Conservation (phyloP, 441 rosid genomes). For the Theobroma grandiflorum region DNA sequence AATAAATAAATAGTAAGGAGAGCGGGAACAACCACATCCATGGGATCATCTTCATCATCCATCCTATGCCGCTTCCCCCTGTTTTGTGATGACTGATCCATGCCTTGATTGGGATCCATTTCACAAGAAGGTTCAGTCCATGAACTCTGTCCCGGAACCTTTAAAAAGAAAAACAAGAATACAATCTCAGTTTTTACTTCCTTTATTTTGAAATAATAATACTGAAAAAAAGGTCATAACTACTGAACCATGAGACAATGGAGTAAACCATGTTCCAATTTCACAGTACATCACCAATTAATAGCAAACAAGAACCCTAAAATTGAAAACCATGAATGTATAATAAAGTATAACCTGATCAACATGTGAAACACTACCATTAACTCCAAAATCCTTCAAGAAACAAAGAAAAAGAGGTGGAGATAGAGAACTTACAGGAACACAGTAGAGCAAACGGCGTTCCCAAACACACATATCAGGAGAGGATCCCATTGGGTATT, state of each 20-base stretch:
- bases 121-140: conserved; percentile 74
- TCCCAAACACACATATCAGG: conserved; percentile 82
- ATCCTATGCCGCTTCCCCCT: conserved; percentile 81
- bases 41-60: conserved; percentile 61
- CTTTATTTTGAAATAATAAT: too few relatives aligned
- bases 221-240: neutral
- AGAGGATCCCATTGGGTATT: conserved; percentile 54
- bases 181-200: neutral
- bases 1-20: conserved; percentile 20
- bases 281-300: neutral
- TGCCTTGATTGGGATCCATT: conserved; percentile 30
- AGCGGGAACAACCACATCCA: conserved; percentile 38
- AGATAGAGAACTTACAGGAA: conserved; percentile 60
- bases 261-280: neutral
- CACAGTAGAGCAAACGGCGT: conserved; percentile 76
- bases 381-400: neutral
- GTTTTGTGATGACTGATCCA: conserved; percentile 49
- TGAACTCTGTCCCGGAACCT: conserved; percentile 84
- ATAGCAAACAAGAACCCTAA: neutral
- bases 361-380: neutral
- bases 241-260: neutral
- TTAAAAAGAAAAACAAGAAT: too few relatives aligned
- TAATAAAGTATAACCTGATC: neutral
- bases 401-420: neutral
- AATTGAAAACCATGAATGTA: neutral